Percentiles rank a stretch among this genome's conserved stretches.
These are phyloP conservation scores for Allomyces macrogynus DNA, from an alignment of 192 early-diverging fungal genomes.

Conservation along the genomic window DNA sequence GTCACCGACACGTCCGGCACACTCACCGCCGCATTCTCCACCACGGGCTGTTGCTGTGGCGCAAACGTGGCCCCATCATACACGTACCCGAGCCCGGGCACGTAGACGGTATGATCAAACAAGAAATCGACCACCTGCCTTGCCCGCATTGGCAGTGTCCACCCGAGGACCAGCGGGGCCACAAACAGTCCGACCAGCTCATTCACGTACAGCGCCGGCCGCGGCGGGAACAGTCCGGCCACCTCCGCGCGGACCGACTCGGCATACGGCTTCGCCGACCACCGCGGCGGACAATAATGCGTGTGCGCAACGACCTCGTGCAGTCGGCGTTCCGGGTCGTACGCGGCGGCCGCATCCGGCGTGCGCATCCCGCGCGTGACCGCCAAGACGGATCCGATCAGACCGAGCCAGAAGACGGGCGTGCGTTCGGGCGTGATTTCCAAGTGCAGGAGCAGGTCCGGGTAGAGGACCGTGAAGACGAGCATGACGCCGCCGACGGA, in stretches of 20 bases:
- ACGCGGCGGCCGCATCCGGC: conserved; percentile 33
- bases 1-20: no score
- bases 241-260: conserved; percentile 53
- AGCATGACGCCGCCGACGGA: conserved; percentile 72
- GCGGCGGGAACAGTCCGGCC: conserved; percentile 53
- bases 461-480: conserved; percentile 59
- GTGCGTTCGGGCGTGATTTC: conserved; percentile 76
- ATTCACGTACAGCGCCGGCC: conserved; percentile 53
- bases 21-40: no score
- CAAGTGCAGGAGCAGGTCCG: conserved; percentile 69
- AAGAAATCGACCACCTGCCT: conserved; percentile 83
- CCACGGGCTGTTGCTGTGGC: no score
- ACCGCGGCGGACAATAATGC: background rate
- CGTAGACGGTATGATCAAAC: conserved; percentile 79
- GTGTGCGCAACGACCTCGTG: background rate
- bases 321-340: background rate
- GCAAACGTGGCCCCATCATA: conserved; percentile 91
- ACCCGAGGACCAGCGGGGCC: conserved; percentile 63
- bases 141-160: conserved; percentile 50
- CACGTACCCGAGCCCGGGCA: conserved; percentile 76
- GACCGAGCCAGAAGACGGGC: conserved; percentile 80
- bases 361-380: conserved; percentile 54
- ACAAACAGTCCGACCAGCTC: conserved; percentile 64
- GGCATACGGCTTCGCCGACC: background rate
- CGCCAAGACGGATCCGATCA: conserved; percentile 69